Base-by-base conservation (phyloP, 2,329 filamentous ascomycete genomes). In the Trichothecium sympodiale region DNA sequence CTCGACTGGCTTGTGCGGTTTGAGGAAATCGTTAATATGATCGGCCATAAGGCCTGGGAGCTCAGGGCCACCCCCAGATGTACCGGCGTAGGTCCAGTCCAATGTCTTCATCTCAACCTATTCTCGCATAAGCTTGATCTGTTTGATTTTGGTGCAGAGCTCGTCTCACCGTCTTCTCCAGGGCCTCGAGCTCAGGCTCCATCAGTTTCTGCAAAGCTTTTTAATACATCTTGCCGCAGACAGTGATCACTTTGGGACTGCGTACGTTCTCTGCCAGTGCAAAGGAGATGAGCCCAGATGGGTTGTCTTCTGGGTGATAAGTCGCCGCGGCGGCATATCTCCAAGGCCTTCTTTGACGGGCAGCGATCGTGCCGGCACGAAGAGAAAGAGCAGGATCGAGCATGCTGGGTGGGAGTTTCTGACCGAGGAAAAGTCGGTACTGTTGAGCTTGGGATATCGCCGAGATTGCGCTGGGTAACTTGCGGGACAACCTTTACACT, bases 201-300 rank as follows among this genome's bases (percentile, higher is more conserved):
- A 69, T 62, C 12, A 71, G 53, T 12, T 46, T 47, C 55, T 59
- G 29, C 17, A 8, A 2, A 4, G 37, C 38, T 17, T 37, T 37
- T 23, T 4, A 27, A 12, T 3, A n/a, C 5, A 12, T 8, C 27
- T 12, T 23, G 23, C 29, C 20, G 34, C 15, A 35, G 16, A 9
- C 14, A 8, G 15, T 33, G 32, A 4, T 7, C 18, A n/a, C 27
- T 13, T 20, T 16, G 7, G 12, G 10, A n/a, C 9, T n/a, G 31
- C 41, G n/a, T 29, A 47, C 55, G 43, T 71, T 70, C 40, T 71
- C 67, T 4, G 68, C 67, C 1, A 66, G 55, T 1, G 60, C 63
- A 18, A 72, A 61, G 4, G 62, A 68, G 34, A 71, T 53, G 33
- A 66, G 55, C 2, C 67, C 67, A 8, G 49, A 42, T 1, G 57